These are phyloP conservation scores for Mallotus nudiflorus DNA, from an alignment of 345 rosid species.

Conservation along the genomic window DNA sequence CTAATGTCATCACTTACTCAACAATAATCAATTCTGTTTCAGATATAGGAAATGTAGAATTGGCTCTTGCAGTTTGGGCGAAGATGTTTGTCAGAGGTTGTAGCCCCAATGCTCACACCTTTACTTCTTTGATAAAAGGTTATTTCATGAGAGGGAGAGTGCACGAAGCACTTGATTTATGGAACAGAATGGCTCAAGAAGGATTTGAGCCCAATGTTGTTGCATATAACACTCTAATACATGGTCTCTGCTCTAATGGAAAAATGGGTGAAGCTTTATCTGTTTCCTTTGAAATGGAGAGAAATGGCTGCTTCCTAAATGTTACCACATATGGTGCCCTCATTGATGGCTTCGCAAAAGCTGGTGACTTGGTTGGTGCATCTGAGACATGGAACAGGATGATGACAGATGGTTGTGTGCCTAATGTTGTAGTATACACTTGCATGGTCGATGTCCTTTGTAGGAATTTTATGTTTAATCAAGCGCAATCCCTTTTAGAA, in stretches of 20 bases:
- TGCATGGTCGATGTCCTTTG: slow-evolving; percentile 83
- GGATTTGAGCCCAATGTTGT: slow-evolving; percentile 57
- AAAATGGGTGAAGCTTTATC: slow-evolving; percentile 54
- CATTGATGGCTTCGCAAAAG: slow-evolving; percentile 72
- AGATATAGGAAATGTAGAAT: slow-evolving; percentile 46
- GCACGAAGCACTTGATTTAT: slow-evolving; percentile 55
- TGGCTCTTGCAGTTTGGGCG: slow-evolving; percentile 58
- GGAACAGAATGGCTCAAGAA: slow-evolving; percentile 56
- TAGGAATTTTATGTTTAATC: slow-evolving; percentile 53
- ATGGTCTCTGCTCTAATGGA: slow-evolving; percentile 62
- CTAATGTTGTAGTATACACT: slow-evolving; percentile 78
- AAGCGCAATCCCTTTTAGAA: slow-evolving; percentile 61
- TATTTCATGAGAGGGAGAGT: slow-evolving; percentile 51
- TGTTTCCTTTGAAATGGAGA: slow-evolving; percentile 59
- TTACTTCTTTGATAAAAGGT: slow-evolving; percentile 75
- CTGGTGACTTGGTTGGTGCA: slow-evolving; percentile 56
- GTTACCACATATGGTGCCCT: slow-evolving; percentile 64
- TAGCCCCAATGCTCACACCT: slow-evolving; percentile 61
- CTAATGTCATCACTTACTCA: slow-evolving; percentile 74
- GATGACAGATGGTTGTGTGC: slow-evolving; percentile 61
- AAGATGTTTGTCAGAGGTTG: slow-evolving; percentile 75
- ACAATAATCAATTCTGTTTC: slow-evolving; percentile 62
- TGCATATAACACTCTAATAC: slow-evolving; percentile 61
- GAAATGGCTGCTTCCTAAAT: slow-evolving; percentile 47
- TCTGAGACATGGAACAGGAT: slow-evolving; percentile 82